These are phyloP conservation scores for Physcomitrium patens DNA, from an alignment of 225 moss, liverwort and hornwort genomes.

Conservation along the genomic window DNA sequence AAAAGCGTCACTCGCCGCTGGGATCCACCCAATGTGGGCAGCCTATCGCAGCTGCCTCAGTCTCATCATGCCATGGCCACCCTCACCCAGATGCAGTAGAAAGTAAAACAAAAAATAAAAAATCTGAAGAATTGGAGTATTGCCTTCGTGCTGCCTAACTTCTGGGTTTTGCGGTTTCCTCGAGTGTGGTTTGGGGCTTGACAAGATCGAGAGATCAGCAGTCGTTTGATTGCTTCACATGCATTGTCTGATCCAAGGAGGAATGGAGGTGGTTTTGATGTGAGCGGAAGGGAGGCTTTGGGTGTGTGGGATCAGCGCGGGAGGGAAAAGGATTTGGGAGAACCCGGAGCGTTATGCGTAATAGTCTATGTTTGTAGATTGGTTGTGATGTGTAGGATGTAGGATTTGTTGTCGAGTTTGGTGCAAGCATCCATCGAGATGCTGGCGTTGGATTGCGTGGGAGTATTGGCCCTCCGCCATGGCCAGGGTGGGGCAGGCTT, in stretches of 20 bases:
- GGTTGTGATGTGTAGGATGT: slow-evolving; percentile 24
- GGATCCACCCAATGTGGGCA: too few species aligned
- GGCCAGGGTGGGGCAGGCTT: slow-evolving; percentile 16
- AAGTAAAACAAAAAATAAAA: too few species aligned
- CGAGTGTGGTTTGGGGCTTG: too few species aligned
- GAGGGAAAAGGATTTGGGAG: neutral
- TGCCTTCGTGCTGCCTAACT: too few species aligned
- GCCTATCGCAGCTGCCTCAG: too few species aligned
- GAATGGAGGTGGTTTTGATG: neutral
- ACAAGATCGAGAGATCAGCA: too few species aligned
- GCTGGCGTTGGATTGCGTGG: slow-evolving; percentile 48
- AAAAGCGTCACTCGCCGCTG: too few species aligned
- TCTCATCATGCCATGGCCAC: too few species aligned
- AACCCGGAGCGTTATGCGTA: neutral
- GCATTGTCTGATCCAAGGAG: neutral
- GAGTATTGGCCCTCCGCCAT: slow-evolving; percentile 28
- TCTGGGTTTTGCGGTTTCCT: too few species aligned
- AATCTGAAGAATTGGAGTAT: too few species aligned
- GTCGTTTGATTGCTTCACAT: neutral
- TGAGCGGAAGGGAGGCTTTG: neutral
- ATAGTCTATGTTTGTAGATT: neutral
- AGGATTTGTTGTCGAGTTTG: slow-evolving; percentile 14
- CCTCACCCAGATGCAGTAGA: too few species aligned
- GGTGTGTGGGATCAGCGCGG: neutral
- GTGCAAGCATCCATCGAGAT: slow-evolving; percentile 27